Evolutionary conservation across 1,284 basidiomycete species (phyloP), one percentile per base, ranked within the genome.

Genomic region (Somion occarium): DNA sequence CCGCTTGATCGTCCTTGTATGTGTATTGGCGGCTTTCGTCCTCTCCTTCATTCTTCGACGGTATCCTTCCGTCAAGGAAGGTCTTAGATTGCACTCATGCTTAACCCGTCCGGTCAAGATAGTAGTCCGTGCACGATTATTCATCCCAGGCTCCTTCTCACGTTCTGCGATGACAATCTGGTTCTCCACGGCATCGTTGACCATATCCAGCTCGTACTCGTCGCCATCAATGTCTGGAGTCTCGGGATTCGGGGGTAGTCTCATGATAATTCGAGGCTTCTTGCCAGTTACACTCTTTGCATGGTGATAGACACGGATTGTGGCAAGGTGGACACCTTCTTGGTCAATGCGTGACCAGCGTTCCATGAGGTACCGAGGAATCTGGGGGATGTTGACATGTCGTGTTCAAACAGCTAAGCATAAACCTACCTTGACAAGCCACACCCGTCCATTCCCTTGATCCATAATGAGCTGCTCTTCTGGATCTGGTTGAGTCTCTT

Each of bases 161-260:
- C 83, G 77, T 65, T 89, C 86, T 0, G 87, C 85, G 37, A 90
- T 75, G 41, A 89, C 86, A 52, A 88, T 74, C 64, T 89, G 86
- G 67, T 89, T 89, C 56, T 86, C 82, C 3, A 90, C 85, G 18
- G 76, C 66, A 52, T 86, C 82, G 56, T 88, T 85, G 39, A 87
- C 76, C 83, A 90, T 88, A 25, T 88, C 85, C 37, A 91, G 71
- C 60, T 89, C 85, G 64, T 86, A 91, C 62, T 77, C 75, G 58
- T 88, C 85, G 5, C 78, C 78, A 51, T 79, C 74, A 4, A 55
- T 58, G 9, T 68, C 64, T 3, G 61, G 60, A 50, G 69, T 64
- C 55, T 78, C 76, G 0, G 73, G 71, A 61, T 80, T 74, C 0
- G 81, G 76, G 0, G 86, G 85, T 0, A 88, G 73, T 57, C 82